Evolutionary conservation across 768 basidiomycete species (phyloP).

Genomic region (Agaricus blazei): DNA sequence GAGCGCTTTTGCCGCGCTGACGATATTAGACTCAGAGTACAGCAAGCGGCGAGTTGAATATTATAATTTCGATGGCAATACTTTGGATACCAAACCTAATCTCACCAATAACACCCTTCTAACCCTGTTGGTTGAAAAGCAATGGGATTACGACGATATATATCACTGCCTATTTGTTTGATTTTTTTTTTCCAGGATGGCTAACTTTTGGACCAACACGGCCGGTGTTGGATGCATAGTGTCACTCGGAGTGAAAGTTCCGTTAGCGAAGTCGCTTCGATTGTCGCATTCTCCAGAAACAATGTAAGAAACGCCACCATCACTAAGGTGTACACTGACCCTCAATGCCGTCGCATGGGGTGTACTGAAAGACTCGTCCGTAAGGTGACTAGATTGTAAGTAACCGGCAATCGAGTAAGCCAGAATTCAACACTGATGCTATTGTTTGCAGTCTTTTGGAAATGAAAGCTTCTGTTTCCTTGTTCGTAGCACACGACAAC

Average conservation of each 20-base stretch:
- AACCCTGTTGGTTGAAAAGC: too few species aligned
- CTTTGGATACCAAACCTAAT: too few species aligned
- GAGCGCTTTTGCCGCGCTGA: too few species aligned
- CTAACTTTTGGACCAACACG: too few species aligned
- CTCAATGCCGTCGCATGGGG: slow-evolving; percentile 43
- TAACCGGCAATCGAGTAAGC: slow-evolving; percentile 4
- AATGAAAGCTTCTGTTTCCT: slow-evolving; percentile 44
- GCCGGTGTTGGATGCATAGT: slow-evolving; percentile 49
- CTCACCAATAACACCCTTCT: too few species aligned
- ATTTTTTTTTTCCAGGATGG: too few species aligned
- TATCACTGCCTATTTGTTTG: too few species aligned
- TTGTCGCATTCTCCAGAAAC: slow-evolving; percentile 65
- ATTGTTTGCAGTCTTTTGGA: slow-evolving; percentile 23
- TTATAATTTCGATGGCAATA: too few species aligned
- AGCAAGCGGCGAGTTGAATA: too few species aligned
- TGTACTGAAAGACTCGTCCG: slow-evolving; percentile 62
- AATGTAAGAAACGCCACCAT: slow-evolving; percentile 53
- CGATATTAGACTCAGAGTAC: too few species aligned
- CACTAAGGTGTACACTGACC: slow-evolving; percentile 67
- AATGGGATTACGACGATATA: too few species aligned
- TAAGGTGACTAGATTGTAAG: slow-evolving; percentile 50
- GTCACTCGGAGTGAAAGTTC: slow-evolving; percentile 20
- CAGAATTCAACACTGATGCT: slow-evolving; percentile 10
- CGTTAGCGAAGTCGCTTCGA: slow-evolving; percentile 45
- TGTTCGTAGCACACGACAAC: slow-evolving; percentile 63